phyloP scores from a whole-genome alignment of 495 filamentous ascomycete species.

The Tuber brumale region DNA sequence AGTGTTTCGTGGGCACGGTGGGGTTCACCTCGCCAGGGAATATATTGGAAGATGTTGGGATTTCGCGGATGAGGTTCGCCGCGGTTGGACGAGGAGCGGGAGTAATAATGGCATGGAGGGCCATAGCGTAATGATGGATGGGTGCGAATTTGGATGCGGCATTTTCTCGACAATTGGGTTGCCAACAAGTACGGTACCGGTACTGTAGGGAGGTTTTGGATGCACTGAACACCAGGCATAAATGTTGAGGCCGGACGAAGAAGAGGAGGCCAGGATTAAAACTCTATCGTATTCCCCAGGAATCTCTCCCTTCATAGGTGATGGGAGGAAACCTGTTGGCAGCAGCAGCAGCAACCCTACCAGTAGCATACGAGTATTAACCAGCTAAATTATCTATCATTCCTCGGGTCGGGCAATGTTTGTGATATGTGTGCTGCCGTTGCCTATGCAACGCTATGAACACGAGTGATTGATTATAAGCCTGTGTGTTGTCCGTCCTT shows the following conservation, averaged over 20 bases:
- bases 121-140: constrained; percentile 4
- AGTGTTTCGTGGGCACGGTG: background rate
- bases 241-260: background rate
- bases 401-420: background rate
- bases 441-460: background rate
- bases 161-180: background rate
- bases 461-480: background rate
- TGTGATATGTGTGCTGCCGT: background rate
- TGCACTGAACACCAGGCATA: background rate
- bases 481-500: background rate
- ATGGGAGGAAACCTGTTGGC: background rate
- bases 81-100: background rate
- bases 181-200: background rate
- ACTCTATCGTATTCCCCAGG: background rate
- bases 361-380: background rate
- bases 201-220: background rate
- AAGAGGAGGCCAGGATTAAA: background rate
- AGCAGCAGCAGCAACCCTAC: background rate
- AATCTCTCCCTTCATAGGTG: background rate
- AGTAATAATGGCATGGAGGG: background rate
- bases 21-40: background rate
- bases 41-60: background rate
- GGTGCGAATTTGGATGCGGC: background rate
- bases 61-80: background rate
- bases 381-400: background rate